Percentiles rank a stretch among this genome's conserved stretches.
phyloP scores from a whole-genome alignment of 345 rosid species.

The Garcia nutans region DNA sequence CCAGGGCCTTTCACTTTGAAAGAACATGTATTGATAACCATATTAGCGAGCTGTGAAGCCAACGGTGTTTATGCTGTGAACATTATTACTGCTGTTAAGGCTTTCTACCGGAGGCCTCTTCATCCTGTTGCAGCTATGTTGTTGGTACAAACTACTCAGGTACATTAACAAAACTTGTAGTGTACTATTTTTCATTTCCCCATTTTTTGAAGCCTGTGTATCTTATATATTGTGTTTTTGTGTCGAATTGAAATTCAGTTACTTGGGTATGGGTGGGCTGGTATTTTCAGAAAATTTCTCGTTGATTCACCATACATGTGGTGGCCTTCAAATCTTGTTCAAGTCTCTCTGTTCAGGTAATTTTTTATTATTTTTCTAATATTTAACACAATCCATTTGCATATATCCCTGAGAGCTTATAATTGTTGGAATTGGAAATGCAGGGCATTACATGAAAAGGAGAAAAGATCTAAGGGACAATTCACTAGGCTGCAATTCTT shows the following conservation, averaged over 20 bases:
- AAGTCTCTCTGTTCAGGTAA: constrained; percentile 82
- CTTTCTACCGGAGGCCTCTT: constrained; percentile 31
- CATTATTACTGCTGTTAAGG: constrained; percentile 39
- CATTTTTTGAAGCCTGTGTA: too few species aligned
- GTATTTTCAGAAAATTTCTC: constrained; percentile 61
- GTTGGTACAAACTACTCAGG: constrained; percentile 76
- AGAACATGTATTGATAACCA: constrained; percentile 48
- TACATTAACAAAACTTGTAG: neutral
- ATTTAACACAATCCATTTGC: neutral
- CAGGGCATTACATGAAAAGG: constrained; percentile 73
- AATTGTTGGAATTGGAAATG: neutral
- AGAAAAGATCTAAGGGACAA: constrained; percentile 51
- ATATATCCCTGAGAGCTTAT: neutral
- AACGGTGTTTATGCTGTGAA: constrained; percentile 24
- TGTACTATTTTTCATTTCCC: too few species aligned
- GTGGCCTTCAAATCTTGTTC: constrained; percentile 83
- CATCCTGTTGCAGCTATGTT: constrained; percentile 40
- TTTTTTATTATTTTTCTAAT: neutral
- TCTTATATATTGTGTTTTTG: too few species aligned
- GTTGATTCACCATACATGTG: constrained; percentile 89
- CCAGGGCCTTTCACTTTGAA: constrained; percentile 54
- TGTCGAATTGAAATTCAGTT: constrained; percentile 35
- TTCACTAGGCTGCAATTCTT: constrained; percentile 67
- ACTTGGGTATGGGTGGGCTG: constrained; percentile 92
- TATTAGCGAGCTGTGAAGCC: constrained; percentile 38